Conservation (phyloP, 768 basidiomycete genomes). For the Boletus vermiculosoides region DNA sequence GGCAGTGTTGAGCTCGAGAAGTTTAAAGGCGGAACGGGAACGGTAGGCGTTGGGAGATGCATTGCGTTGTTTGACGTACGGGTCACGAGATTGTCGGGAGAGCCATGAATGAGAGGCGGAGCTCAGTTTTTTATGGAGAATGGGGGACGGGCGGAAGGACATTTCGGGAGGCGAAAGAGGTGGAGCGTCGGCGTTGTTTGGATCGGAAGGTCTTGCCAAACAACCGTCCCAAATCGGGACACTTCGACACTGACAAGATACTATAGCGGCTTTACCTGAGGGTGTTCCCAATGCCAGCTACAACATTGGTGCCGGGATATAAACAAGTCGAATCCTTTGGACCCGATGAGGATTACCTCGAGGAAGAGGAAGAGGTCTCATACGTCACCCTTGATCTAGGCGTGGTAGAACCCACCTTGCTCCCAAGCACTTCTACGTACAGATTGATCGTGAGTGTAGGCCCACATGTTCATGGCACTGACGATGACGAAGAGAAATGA, state of each 20-base stretch:
- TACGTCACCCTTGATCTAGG: conserved; percentile 80
- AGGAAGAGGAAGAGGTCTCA: conserved; percentile 49
- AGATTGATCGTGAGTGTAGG: conserved; percentile 62
- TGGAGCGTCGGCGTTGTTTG: conserved; percentile 23
- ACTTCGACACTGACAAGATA: background rate
- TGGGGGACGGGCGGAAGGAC: conserved; percentile 38
- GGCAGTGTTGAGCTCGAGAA: conserved; percentile 70
- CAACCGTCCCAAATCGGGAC: conserved; percentile 7
- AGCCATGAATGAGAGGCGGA: conserved; percentile 63
- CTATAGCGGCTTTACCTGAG: background rate
- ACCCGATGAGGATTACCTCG: conserved; percentile 64
- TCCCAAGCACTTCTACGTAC: conserved; percentile 68
- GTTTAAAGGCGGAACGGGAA: conserved; percentile 90
- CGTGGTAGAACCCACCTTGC: conserved; percentile 65
- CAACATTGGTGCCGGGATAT: conserved; percentile 54
- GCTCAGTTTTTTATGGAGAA: conserved; percentile 30
- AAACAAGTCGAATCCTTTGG: conserved; percentile 67
- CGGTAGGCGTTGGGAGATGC: conserved; percentile 54
- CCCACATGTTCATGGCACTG: background rate
- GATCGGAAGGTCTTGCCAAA: conserved; percentile 26
- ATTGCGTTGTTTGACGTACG: conserved; percentile 61
- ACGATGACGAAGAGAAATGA: background rate
- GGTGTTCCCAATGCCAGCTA: conserved; percentile 14
- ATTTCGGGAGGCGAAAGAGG: conserved; percentile 13
- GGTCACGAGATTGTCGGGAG: conserved; percentile 65